A percentile compares a stretch with the other conserved stretches of the same genome.
phyloP scores from a whole-genome alignment of 2,329 filamentous ascomycete genomes.

The Chrysoporthe austroafricana region DNA sequence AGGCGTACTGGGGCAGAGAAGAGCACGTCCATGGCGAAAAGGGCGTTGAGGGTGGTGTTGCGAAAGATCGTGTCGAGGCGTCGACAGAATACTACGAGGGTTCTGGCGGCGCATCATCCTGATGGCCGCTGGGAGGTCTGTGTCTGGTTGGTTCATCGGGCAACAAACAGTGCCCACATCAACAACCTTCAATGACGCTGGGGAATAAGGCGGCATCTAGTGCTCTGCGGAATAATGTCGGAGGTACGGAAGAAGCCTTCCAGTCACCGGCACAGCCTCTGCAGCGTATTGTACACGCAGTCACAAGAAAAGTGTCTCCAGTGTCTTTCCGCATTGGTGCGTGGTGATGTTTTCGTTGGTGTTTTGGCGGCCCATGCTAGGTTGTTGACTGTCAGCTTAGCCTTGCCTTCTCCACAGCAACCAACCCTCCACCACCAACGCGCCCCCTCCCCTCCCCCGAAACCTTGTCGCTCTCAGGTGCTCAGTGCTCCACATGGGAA shows the following conservation, averaged over 20 bases:
- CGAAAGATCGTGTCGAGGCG: slow-evolving; percentile 41
- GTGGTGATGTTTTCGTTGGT: neutral
- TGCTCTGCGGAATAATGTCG: neutral
- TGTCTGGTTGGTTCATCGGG: neutral
- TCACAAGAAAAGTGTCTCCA: neutral
- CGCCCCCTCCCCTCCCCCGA: neutral
- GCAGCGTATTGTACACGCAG: too few species aligned
- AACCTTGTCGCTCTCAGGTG: slow-evolving; percentile 1
- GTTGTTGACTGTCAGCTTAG: neutral
- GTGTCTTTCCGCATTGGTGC: neutral
- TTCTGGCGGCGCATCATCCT: slow-evolving; percentile 23
- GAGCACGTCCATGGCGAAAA: slow-evolving; percentile 51
- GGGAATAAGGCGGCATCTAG: neutral
- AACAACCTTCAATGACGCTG: neutral
- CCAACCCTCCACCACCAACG: slow-evolving; percentile 2
- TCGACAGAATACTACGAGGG: slow-evolving; percentile 55
- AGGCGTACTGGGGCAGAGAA: slow-evolving; percentile 68
- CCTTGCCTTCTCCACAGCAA: slow-evolving; percentile 11
- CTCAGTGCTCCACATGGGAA: neutral
- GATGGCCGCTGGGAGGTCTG: neutral
- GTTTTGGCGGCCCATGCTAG: neutral
- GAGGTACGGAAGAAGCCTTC: neutral
- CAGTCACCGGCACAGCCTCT: neutral
- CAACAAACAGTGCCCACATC: neutral
- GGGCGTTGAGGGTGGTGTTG: slow-evolving; percentile 46